Base-by-base conservation (phyloP, 805 yeast species). In the Saturnispora saitoi region DNA sequence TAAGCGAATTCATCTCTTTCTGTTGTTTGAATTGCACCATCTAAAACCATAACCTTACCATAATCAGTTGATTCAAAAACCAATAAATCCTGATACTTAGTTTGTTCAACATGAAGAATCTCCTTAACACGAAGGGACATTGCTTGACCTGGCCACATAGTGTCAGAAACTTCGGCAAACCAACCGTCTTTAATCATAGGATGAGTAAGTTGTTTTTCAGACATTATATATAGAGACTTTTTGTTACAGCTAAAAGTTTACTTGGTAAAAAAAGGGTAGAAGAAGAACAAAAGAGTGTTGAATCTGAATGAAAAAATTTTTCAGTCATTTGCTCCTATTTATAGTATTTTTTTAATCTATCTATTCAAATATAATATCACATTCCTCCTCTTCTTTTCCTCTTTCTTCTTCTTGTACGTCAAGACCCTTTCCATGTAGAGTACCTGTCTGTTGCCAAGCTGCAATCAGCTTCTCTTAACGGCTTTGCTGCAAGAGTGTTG, bases 121-220 rank as follows among this genome's bases (percentile, higher is more conserved):
- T 89, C 81, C 57, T 91, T 88, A 50, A 91, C 98, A 55, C 81
- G 78, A 58, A 91, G 75, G 46, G 89, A 78, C 93, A 93, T 83
- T 58, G 97, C 98, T 76, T 90, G 96, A 56, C 99, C 99, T 29
- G 99, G 98, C 95, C 96, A 91, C 87, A 88, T 85, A 64, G 95
- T 86, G 68, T 90, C 87, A 57, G 95, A 86, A 66, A 86, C 75
- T 70, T 91, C 99, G 61, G 91, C 81, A 72, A 91, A 91, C 99
- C 99, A 91, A 63, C 97, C 97, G 69, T 93, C 89, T 64, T 75
- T 74, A 60, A 76, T 69, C 47, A 76, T 65, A 32, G 81, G 81
- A 67, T 77, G 81, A 42, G 80, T 65, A 51, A 76, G 69, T 64
- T 34, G 22, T 34, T 70, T 70, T 36, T 54, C 47, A 19, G 54